These are phyloP conservation scores for Vitis amurensis DNA, from an alignment of 164 flowering plant genomes.

Conservation along the genomic window DNA sequence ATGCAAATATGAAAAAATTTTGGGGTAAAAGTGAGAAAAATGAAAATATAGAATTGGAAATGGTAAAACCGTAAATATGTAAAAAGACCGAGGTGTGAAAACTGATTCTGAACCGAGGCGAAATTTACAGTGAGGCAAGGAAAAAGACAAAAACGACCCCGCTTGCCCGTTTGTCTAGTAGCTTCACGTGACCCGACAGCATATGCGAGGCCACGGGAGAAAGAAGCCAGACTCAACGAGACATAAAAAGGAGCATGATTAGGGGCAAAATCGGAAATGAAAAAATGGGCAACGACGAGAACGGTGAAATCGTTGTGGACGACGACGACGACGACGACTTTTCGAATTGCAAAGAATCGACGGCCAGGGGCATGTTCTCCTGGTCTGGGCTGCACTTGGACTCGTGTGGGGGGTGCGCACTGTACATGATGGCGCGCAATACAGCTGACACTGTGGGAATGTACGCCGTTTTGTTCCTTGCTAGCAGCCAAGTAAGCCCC, in stretches of 20 bases:
- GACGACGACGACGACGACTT: slow-evolving; percentile 35
- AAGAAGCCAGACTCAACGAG: slow-evolving; percentile 1
- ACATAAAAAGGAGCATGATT: slow-evolving; percentile 22
- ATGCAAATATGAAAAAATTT: too few relatives aligned
- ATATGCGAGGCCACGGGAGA: not conserved
- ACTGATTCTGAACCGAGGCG: slow-evolving; percentile 8
- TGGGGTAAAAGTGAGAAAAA: too few relatives aligned
- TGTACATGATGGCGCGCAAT: slow-evolving; percentile 92
- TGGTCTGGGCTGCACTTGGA: slow-evolving; percentile 90
- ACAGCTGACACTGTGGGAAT: slow-evolving; percentile 99
- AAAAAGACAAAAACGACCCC: slow-evolving; percentile 34
- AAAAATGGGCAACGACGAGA: not conserved
- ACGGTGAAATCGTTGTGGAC: not conserved
- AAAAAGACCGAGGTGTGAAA: too few relatives aligned
- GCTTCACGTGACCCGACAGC: slow-evolving; percentile 38
- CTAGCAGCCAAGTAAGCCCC: slow-evolving; percentile 97
- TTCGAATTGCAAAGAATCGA: slow-evolving; percentile 82
- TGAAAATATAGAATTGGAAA: too few relatives aligned
- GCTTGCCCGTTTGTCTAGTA: slow-evolving; percentile 28
- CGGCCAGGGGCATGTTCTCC: slow-evolving; percentile 99
- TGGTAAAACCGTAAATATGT: too few relatives aligned
- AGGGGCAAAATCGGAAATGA: slow-evolving; percentile 47
- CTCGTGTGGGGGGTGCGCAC: slow-evolving; percentile 74
- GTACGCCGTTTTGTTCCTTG: slow-evolving; percentile 85
- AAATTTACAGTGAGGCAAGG: slow-evolving; percentile 35